Base-by-base conservation (phyloP, 495 filamentous ascomycete species). In the Aspergillus saccharolyticus region DNA sequence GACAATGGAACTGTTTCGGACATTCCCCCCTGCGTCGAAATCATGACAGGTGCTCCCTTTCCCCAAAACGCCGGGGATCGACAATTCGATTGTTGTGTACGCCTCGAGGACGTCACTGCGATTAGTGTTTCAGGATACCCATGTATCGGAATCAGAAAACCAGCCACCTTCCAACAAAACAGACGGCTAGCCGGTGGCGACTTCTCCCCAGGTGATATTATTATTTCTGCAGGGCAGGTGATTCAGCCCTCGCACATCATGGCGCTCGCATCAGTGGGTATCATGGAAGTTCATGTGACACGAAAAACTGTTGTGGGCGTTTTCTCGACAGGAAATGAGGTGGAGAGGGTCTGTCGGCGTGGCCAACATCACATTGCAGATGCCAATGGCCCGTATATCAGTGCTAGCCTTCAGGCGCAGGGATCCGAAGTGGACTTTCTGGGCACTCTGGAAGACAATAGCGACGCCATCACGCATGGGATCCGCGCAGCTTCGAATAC, bases 11-110 rank as follows among this genome's bases (percentile, higher is more conserved):
- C 21, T n/a, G 21, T 44, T 9, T 18, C 24, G 3, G 44, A 48
- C 7, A 50, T 43, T 21, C 49, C 42, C 20, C 49, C 54, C 2
- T 63, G 61, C 30, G 49, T 59, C 10, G 61, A 63, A 28, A 57
- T 63, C 17, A 63, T 63, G 61, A 63, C 56, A 4, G 61, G 61
- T 17, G 56, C 56, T 8, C 46, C 20, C n/a, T 59, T 63, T 30
- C 61, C 56, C 17, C 9, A 8, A 8, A 43, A 30, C 3, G 19
- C 12, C 19, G 44, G 21, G 0, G 4, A 39, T 25, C 42, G 48
- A n/a, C 47, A 16, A 21, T 59, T 59, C 15, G 56, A 63, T 46
- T 59, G 53, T 19, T 56, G 53, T 30, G 56, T 63, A 12, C 52
- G 33, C 9, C 9, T 53, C 5, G 61, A 63, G 51, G 56, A 63